Conservation (phyloP, 345 rosid genomes). For the Lagerstroemia speciosa region DNA sequence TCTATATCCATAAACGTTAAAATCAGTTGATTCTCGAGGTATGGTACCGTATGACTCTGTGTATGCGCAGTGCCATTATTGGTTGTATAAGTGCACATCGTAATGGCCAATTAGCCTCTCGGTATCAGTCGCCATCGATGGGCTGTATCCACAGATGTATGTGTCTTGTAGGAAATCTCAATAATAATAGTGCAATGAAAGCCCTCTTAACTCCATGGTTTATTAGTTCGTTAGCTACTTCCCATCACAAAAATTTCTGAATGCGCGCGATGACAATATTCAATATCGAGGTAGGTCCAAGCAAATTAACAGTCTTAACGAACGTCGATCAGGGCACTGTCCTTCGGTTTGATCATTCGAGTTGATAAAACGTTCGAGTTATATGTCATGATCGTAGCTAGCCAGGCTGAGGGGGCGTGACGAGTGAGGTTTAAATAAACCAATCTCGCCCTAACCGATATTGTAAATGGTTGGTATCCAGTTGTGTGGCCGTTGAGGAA, state of each 20-base stretch:
- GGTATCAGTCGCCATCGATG: neutral
- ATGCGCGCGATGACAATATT: neutral
- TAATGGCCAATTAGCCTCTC: conserved; percentile 1
- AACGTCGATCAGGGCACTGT: no score
- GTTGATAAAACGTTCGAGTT: no score
- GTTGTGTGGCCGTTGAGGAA: no score
- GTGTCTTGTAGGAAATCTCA: neutral
- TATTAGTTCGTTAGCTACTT: neutral
- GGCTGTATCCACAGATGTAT: neutral
- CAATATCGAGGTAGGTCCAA: neutral
- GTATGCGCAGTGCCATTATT: neutral
- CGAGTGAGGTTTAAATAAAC: no score
- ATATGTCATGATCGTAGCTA: no score
- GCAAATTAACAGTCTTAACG: neutral
- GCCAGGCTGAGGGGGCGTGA: no score
- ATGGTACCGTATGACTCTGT: neutral
- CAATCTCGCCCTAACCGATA: no score
- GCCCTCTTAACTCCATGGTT: neutral
- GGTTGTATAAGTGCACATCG: neutral
- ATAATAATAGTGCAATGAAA: neutral
- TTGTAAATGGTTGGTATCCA: no score
- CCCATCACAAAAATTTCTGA: neutral
- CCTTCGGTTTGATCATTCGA: no score
- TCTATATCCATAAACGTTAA: no score
- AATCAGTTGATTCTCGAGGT: no score